Base-by-base conservation (phyloP, 805 yeast species). In the Scheffersomyces ergatensis region DNA sequence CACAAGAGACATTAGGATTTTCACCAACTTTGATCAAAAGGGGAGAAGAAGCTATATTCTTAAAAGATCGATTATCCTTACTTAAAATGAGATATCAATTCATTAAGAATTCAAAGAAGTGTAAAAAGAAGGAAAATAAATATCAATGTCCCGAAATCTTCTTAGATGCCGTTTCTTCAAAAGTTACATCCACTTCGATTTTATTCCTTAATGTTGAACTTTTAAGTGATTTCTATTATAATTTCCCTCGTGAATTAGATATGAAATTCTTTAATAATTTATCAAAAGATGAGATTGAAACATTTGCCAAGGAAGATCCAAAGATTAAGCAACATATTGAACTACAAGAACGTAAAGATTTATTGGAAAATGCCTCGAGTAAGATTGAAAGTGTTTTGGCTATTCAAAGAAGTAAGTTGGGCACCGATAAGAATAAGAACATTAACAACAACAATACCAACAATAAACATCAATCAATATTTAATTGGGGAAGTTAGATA, bases 61-160 rank as follows among this genome's bases (percentile, higher is more conserved):
- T 93, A 46, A 78, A 77, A 51, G 89, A 89, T 49, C 75, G 99
- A 42, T 60, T 83, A 11, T 74, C 78, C 17, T 68, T 90, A 17
- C 63, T 93, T 44, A 75, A 80, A 42, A 75, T 92, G 77, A 73
- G 99, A 51, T 65, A 89, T 55, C 72, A 51, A 43, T 82, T 82
- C 44, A 79, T 89, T 8, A 70, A 92, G 56, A 83, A 81, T 50
- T 82, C 89, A 6, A 78, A 82, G 37, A 78, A 78, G 50, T 93
- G 99, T 70, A 80, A 79, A 51, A 70, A 75, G 47, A 86, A 86
- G 53, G 89, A 82, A 33, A 86, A 84, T 60, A 89, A 86, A 60
- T 89, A 83, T 58, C 84, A 82, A 50, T 93, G 99, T 57, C 99
- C 99, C 0, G 99, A 93, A 60, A 77, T 90, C 5, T 95, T 90